Percentiles rank a stretch among this genome's conserved stretches.
Evolutionary conservation across 352 stramenopile genomes (phyloP).

Genomic region (Globisporangium carolinianum): DNA sequence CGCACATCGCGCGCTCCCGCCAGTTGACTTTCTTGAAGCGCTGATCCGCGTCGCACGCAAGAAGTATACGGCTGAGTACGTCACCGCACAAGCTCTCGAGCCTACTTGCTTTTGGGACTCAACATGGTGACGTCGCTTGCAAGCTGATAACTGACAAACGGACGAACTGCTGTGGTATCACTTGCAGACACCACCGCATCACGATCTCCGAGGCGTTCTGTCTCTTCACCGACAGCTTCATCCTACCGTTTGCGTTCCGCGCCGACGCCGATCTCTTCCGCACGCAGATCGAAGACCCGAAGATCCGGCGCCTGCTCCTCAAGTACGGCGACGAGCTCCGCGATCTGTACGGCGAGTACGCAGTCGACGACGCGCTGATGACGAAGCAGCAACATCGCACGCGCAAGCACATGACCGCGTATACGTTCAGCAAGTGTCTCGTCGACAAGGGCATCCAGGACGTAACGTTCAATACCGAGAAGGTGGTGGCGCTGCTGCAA

Average conservation of each 20-base stretch:
- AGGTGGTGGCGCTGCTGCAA: slow-evolving; percentile 46
- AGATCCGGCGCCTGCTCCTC: slow-evolving; percentile 51
- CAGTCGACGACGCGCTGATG: slow-evolving; percentile 33
- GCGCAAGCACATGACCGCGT: slow-evolving; percentile 40
- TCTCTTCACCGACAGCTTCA: slow-evolving; percentile 66
- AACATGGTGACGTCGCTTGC: no score
- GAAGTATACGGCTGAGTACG: slow-evolving; percentile 63
- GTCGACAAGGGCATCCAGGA: slow-evolving; percentile 56
- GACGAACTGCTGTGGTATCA: no score
- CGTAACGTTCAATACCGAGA: slow-evolving; percentile 55
- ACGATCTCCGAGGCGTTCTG: slow-evolving; percentile 73
- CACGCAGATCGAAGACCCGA: slow-evolving; percentile 61
- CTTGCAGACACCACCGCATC: slow-evolving; percentile 39
- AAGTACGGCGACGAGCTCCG: slow-evolving; percentile 59
- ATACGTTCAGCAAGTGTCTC: slow-evolving; percentile 56
- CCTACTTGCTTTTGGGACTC: no score
- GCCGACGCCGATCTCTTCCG: slow-evolving; percentile 67
- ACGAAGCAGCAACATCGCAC: slow-evolving; percentile 6
- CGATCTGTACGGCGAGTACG: slow-evolving; percentile 48
- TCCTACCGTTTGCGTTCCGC: slow-evolving; percentile 68
- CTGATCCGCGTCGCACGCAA: slow-evolving; percentile 50
- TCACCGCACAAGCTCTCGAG: no score
- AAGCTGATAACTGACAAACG: no score
- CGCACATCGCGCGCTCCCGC: slow-evolving; percentile 35
- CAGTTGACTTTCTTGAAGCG: slow-evolving; percentile 58